Evolutionary conservation across 2,329 filamentous ascomycete genomes (phyloP), one percentile per base, ranked within the genome.

Genomic region (Emmonsia crescens): DNA sequence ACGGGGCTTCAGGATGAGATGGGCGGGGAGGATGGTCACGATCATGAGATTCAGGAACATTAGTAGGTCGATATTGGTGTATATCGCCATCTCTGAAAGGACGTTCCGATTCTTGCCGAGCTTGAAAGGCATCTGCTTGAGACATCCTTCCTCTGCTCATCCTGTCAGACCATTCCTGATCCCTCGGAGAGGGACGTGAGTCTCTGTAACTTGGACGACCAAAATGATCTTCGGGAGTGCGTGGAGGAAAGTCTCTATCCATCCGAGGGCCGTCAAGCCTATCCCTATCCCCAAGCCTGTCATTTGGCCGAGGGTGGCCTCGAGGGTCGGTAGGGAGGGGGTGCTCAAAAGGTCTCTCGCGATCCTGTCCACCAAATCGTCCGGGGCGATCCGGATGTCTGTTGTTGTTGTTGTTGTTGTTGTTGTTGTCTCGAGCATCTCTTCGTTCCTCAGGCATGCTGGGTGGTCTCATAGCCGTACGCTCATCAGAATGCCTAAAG

Each of bases 201-300:
- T 77, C 76, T 24, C 74, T 74, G 64, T 72, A 69, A 27, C 69
- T 64, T 51, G 70, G 69, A 21, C 72, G 71, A 57, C 72, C 72
- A 68, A 74, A 74, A 31, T 75, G 69, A 31, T 78, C 77, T 46
- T 79, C 76, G 31, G 68, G 67, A 31, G 69, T 67, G 60, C 74
- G 70, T 38, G 67, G 62, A 19, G 68, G 65, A 59, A 74, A 73
- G 0, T 75, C 74, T 49, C 73, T 70, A 38, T 66, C 64, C 2
- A 33, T 57, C n/a, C 63, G 64, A 19, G 60, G 36, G n/a, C 61
- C 57, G 14, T 67, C 66, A 46, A 60, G 52, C 57, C 70, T 64
- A 44, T 77, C 75, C 57, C 68, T 67, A 36, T 67, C 64, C n/a
- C 60, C 63, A 29, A 63, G 33, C 36, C 68, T 64, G n/a, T 70